These are phyloP conservation scores for Penicillium sclerotiorum DNA, from an alignment of 2,329 filamentous ascomycete species.

Conservation along the genomic window DNA sequence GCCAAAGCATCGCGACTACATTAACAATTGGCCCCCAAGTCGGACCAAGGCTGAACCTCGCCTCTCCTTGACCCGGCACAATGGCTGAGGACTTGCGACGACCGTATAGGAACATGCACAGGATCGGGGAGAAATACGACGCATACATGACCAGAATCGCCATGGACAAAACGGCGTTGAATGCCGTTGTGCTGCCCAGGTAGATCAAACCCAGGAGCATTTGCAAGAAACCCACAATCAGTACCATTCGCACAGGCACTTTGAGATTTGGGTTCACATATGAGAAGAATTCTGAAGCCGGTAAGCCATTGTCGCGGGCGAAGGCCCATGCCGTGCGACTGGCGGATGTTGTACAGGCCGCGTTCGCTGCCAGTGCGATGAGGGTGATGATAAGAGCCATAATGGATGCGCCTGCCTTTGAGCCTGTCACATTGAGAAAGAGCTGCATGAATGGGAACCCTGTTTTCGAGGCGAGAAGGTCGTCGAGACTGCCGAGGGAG, in stretches of 20 bases:
- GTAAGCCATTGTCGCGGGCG: conserved; percentile 54
- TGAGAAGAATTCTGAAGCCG: conserved; percentile 45
- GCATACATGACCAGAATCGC: conserved; percentile 53
- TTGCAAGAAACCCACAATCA: conserved; percentile 48
- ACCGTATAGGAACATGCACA: conserved; percentile 32
- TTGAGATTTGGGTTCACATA: conserved; percentile 45
- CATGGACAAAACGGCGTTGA: conserved; percentile 48
- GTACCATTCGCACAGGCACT: conserved; percentile 51
- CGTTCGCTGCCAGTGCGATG: conserved; percentile 20
- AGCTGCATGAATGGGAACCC: conserved; percentile 51
- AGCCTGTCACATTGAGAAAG: conserved; percentile 26
- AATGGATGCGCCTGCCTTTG: conserved; percentile 15
- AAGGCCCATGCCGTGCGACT: conserved; percentile 50
- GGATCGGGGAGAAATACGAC: conserved; percentile 51
- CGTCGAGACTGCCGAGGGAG: conserved; percentile 44
- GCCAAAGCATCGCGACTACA: conserved; percentile 15
- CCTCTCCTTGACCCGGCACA: conserved; percentile 8
- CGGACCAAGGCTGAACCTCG: conserved; percentile 15
- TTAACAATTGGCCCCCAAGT: conserved; percentile 19
- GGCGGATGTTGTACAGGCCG: conserved; percentile 21
- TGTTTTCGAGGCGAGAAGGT: conserved; percentile 43
- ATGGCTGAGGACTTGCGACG: conserved; percentile 4
- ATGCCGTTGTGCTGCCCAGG: conserved; percentile 45
- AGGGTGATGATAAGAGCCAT: conserved; percentile 17
- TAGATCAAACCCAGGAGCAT: conserved; percentile 52